phyloP scores from a whole-genome alignment of 2,329 filamentous ascomycete genomes.

The Aspergillus carbonarius region DNA sequence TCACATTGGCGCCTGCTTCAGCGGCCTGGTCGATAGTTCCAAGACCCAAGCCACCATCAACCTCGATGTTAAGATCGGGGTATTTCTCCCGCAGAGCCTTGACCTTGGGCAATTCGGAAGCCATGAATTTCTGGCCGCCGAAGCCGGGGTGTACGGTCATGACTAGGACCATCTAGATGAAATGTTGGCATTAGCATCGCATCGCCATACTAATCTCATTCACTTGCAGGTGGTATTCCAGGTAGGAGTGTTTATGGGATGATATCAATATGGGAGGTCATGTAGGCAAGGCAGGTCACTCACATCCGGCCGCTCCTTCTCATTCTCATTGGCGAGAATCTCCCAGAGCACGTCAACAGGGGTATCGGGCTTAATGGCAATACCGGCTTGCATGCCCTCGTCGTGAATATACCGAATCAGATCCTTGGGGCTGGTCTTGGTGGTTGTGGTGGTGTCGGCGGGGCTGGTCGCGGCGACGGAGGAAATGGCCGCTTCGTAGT shows the following conservation, averaged over 20 bases:
- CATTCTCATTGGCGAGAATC: slow-evolving; percentile 70
- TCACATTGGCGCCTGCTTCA: slow-evolving; percentile 94
- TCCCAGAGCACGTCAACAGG: slow-evolving; percentile 90
- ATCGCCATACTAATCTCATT: neutral
- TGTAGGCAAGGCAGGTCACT: slow-evolving; percentile 47
- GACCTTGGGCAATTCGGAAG: slow-evolving; percentile 91
- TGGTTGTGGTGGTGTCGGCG: slow-evolving; percentile 61
- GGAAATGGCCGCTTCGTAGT: slow-evolving; percentile 89
- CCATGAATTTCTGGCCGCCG: slow-evolving; percentile 98
- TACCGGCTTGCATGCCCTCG: slow-evolving; percentile 81
- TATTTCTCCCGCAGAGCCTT: slow-evolving; percentile 77
- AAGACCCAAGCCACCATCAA: slow-evolving; percentile 87
- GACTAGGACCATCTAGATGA: slow-evolving; percentile 83
- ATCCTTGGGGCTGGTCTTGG: slow-evolving; percentile 77
- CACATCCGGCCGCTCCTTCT: slow-evolving; percentile 83
- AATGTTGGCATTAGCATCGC: neutral
- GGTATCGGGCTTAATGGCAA: slow-evolving; percentile 93
- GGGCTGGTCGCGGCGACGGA: slow-evolving; percentile 83
- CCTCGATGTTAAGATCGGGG: slow-evolving; percentile 92
- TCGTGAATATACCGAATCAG: slow-evolving; percentile 90
- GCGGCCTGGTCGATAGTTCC: slow-evolving; percentile 91
- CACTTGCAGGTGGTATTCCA: neutral
- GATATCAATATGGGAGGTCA: no score
- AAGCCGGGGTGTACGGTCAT: slow-evolving; percentile 99
- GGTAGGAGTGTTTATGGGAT: no score